These are phyloP conservation scores for Aspergillus thermomutatus DNA, from an alignment of 2,329 filamentous ascomycete species.

Conservation along the genomic window DNA sequence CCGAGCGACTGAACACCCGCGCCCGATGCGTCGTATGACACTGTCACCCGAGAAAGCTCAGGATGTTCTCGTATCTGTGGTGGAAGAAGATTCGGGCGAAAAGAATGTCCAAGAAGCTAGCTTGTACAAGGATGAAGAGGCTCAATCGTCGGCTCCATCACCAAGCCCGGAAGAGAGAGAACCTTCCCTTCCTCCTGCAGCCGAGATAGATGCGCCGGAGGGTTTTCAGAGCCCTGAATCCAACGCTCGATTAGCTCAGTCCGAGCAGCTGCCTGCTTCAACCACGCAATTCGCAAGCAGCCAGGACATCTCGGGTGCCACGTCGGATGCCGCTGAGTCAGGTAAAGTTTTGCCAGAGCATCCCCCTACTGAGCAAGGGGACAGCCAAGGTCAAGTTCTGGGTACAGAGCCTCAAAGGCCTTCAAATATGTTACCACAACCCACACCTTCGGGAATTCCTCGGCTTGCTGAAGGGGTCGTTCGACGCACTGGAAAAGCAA, in stretches of 20 bases:
- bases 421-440: slow-evolving; percentile 21
- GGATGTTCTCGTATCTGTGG: slow-evolving; percentile 61
- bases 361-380: slow-evolving; percentile 2
- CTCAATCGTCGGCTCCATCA: slow-evolving; percentile 20
- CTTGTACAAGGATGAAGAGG: slow-evolving; percentile 12
- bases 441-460: slow-evolving; percentile 38
- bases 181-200: slow-evolving; percentile 17
- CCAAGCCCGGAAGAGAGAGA: slow-evolving; percentile 16
- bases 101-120: slow-evolving; percentile 19
- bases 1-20: slow-evolving; percentile 28
- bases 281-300: slow-evolving; percentile 7
- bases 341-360: slow-evolving; percentile 13
- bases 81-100: slow-evolving; percentile 58
- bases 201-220: slow-evolving; percentile 41
- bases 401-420: slow-evolving; percentile 1
- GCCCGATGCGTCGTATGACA: slow-evolving; percentile 39
- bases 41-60: slow-evolving; percentile 62
- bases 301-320: background rate
- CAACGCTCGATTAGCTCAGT: slow-evolving; percentile 41
- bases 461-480: slow-evolving; percentile 35
- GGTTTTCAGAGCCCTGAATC: slow-evolving; percentile 62
- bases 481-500: slow-evolving; percentile 35
- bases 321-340: slow-evolving; percentile 2
- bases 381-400: slow-evolving; percentile 13
- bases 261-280: slow-evolving; percentile 17